Percentiles rank a stretch among this genome's conserved stretches.
phyloP scores from a whole-genome alignment of 169 alveolate genomes.

The Plasmodium ovale region DNA sequence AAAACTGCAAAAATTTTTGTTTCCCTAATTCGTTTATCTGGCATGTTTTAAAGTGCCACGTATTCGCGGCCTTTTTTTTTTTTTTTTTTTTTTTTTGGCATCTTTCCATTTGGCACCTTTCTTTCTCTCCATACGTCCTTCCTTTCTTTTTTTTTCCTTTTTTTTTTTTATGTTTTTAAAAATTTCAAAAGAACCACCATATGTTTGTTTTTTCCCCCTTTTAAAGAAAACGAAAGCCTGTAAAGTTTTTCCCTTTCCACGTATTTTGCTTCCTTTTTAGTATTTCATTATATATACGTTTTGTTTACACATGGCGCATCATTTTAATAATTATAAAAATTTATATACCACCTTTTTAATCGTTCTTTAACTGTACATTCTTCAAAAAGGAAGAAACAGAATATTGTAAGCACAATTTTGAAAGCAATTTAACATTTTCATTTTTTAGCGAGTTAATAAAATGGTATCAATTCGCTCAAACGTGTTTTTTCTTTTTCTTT shows the following conservation, averaged over 20 bases:
- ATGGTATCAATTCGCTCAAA: no score
- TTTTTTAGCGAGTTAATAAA: no score
- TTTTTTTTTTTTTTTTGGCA: not conserved
- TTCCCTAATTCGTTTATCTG: no score
- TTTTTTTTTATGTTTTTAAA: not conserved
- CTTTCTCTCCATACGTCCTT: not conserved
- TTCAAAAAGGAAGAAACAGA: not conserved
- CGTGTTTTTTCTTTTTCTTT: no score
- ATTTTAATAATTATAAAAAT: no score
- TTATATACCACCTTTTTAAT: not conserved
- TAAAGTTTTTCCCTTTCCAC: not conserved
- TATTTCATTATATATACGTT: not conserved
- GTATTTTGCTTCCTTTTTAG: conserved; percentile 2
- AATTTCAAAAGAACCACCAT: not conserved
- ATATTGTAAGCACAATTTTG: no score
- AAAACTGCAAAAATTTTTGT: no score
- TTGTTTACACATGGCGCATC: not conserved
- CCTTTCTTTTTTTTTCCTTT: not conserved
- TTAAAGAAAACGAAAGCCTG: not conserved
- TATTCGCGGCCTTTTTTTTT: not conserved
- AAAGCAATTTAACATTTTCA: no score
- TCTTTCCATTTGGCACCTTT: no score
- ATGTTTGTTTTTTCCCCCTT: not conserved
- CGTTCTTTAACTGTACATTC: not conserved
- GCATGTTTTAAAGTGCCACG: not conserved